Evolutionary conservation across 768 basidiomycete species (phyloP), one percentile per base, ranked within the genome.

Genomic region (Hericium alpestre): DNA sequence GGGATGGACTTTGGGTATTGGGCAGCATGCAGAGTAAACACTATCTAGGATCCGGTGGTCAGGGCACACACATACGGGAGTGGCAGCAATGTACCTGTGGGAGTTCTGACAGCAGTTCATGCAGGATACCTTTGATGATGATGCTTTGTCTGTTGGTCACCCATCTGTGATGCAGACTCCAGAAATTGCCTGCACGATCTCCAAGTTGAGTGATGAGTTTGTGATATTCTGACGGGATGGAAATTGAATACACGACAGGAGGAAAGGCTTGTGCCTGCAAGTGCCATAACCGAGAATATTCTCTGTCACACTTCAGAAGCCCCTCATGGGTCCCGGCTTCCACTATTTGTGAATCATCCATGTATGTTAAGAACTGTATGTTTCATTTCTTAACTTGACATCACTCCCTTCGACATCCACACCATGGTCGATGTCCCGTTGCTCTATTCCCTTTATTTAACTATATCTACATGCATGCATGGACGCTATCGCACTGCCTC

Each of bases 221-320:
- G 15, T 52, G 38, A 38, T 59, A 58, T 12, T 56, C 56, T 58
- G 27, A 3, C 6, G 25, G 25, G 6, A 27, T 27, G 25, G 25
- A 27, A 6, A 27, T 27, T 6, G 25, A 6, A 27, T 27, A 27
- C 6, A 6, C 25, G 25, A 27, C n/a, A n/a, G n/a, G n/a, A n/a
- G n/a, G 39, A 37, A 90, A 91, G 9, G 86, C 86, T 58, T 82
- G 71, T 3, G 86, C 87, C 64, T 90, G 88, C 53, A 90, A 61
- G 64, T 69, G 79, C 86, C 87, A 91, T 59, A 87, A 77, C 49
- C 79, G 76, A 1, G 86, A 84, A 61, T 90, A 90, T 56, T 86
- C 83, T 9, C 86, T 86, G 8, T 74, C 69, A 52, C 61, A 65
- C 43, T 73, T 70, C 55, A 89, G 63, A 6, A 90, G 71, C 49